phyloP scores from a whole-genome alignment of 208 protist genomes.

The Tritrichomonas musculus region DNA sequence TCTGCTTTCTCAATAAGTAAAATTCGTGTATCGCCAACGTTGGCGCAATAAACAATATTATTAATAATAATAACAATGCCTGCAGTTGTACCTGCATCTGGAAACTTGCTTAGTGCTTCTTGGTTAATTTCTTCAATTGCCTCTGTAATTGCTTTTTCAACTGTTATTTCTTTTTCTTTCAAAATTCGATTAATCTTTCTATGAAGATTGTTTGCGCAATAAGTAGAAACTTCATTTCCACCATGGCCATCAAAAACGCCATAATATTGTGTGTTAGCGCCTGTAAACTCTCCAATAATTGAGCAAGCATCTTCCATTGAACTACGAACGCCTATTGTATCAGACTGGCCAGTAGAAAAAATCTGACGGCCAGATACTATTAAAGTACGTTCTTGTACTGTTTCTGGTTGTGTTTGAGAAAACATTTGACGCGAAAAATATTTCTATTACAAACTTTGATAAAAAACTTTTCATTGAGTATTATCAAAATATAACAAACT shows the following conservation, averaged over 20 bases:
- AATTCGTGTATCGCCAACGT: neutral
- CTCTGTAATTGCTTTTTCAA: neutral
- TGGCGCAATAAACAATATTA: neutral
- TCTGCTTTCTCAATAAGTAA: neutral
- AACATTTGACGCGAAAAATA: no score
- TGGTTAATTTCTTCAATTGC: neutral
- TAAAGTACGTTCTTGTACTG: neutral
- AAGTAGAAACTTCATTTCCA: neutral
- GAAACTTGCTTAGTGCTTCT: neutral
- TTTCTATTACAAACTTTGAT: no score
- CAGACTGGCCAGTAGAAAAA: neutral
- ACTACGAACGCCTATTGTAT: neutral
- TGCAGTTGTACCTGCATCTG: neutral
- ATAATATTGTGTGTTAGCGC: neutral
- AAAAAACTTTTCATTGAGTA: no score
- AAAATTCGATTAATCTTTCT: neutral
- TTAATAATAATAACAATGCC: neutral
- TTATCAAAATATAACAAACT: no score
- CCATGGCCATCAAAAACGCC: constrained; percentile 25
- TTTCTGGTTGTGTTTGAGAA: no score
- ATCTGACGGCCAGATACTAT: neutral
- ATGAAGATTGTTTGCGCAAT: neutral
- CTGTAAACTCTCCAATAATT: neutral
- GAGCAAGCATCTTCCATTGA: constrained; percentile 21
- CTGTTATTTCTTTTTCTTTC: neutral